Percentiles rank a stretch among this genome's conserved stretches.
Evolutionary conservation across 805 yeast genomes (phyloP).

Genomic region (Isabelozyma gotoi): DNA sequence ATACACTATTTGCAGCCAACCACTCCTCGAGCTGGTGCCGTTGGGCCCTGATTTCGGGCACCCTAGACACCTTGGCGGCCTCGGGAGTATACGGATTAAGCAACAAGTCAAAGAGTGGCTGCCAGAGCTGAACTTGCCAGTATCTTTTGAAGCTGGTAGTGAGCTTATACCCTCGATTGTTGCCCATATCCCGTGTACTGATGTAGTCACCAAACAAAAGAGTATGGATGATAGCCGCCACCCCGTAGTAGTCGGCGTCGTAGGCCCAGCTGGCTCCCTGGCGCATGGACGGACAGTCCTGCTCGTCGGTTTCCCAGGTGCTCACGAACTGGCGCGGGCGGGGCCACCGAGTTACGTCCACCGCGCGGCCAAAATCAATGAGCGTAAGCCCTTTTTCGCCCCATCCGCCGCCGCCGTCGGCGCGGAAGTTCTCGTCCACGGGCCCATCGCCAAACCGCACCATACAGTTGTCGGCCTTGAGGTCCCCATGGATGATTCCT

Average conservation of each 20-base stretch:
- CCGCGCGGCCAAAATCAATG: slow-evolving; percentile 81
- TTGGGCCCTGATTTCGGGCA: slow-evolving; percentile 29
- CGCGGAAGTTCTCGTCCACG: slow-evolving; percentile 22
- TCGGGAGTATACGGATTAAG: slow-evolving; percentile 51
- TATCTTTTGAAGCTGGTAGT: slow-evolving; percentile 59
- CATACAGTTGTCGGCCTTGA: slow-evolving; percentile 88
- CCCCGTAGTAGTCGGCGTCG: slow-evolving; percentile 81
- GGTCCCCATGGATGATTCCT: slow-evolving; percentile 79
- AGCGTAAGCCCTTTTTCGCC: slow-evolving; percentile 52
- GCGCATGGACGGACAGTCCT: slow-evolving; percentile 73
- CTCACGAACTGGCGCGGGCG: slow-evolving; percentile 50
- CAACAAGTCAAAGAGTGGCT: slow-evolving; percentile 57
- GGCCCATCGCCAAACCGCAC: slow-evolving; percentile 40
- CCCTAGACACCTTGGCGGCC: slow-evolving; percentile 37
- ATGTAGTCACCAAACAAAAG: slow-evolving; percentile 71
- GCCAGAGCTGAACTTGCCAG: slow-evolving; percentile 78
- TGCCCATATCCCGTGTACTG: slow-evolving; percentile 31
- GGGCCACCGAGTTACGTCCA: slow-evolving; percentile 62
- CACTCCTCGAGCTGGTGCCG: slow-evolving; percentile 42
- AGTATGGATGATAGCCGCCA: slow-evolving; percentile 72
- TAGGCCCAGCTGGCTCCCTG: slow-evolving; percentile 64
- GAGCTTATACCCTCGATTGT: slow-evolving; percentile 33
- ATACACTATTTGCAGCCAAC: slow-evolving; percentile 24
- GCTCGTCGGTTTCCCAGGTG: slow-evolving; percentile 60
- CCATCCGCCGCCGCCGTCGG: slow-evolving; percentile 48